Base-by-base conservation (phyloP, 1,284 basidiomycete species). In the Puccinia triticina region DNA sequence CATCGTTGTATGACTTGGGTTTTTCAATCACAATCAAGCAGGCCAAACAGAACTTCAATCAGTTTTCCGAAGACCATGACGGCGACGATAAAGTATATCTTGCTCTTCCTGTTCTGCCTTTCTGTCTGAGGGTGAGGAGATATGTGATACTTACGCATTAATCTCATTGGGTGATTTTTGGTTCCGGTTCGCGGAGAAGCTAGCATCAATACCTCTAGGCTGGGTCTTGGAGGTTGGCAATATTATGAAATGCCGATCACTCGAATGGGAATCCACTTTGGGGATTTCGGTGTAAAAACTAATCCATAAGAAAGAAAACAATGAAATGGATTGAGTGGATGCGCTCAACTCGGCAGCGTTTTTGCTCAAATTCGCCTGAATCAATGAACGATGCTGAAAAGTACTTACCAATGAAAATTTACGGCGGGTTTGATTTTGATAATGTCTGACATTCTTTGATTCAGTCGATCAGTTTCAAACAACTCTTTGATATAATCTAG, bases 211-310 rank as follows among this genome's bases (percentile, higher is more conserved):
- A 14, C 59, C 76, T 32, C 11, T 26, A 32, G 66, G 64, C 48
- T 40, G 26, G 0, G 77, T 71, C 23, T 77, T 66, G 26, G 77
- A 79, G 50, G 40, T 34, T 32, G 77, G 77, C 34, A 79, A 34
- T 23, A 69, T 57, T 10, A 71, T 79, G 26, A 79, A 79, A 53
- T 79, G 77, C 7, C 77, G 77, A 48, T 66, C 64, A 34, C 26
- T 48, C 34, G 76, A 48, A 53, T 50, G 34, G 5, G 76, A 18
- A 48, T 79, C 48, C 5, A 71, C 43, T 72, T 79, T 55, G 3
- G 77, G 77, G 46, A 79, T 69, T 67, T 79, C 77, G 16, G 77
- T 79, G 26, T 79, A 79, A 72, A 79, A 79, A 71, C 77, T 79
- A 40, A 29, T 0, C 21, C 10, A 34, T 53, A 23, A n/a, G 14